phyloP scores from a whole-genome alignment of 2,329 filamentous ascomycete species.

The Lachnellula willkommii region DNA sequence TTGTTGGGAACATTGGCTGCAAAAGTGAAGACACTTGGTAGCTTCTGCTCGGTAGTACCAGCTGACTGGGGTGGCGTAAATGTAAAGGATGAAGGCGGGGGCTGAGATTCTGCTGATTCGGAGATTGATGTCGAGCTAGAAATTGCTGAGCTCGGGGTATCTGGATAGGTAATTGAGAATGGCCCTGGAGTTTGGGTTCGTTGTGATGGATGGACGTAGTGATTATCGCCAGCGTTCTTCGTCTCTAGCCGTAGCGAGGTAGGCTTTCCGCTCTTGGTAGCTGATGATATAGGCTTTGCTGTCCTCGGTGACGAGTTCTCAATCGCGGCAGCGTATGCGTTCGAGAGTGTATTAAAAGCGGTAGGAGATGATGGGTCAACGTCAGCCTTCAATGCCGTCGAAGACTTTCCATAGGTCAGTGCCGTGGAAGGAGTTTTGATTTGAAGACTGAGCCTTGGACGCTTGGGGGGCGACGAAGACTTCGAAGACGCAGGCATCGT shows the following conservation, averaged over 20 bases:
- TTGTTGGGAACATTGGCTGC: slow-evolving; percentile 16
- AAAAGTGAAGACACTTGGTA: slow-evolving; percentile 26
- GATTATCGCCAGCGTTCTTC: slow-evolving; percentile 12
- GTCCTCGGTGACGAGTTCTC: slow-evolving; percentile 50
- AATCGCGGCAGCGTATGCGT: slow-evolving; percentile 58
- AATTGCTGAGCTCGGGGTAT: slow-evolving; percentile 29
- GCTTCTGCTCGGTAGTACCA: slow-evolving; percentile 19
- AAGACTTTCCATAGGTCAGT: slow-evolving; percentile 37
- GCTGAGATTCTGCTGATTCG: slow-evolving; percentile 16
- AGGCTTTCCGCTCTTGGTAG: slow-evolving; percentile 40
- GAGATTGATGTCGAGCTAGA: slow-evolving; percentile 20
- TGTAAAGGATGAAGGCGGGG: slow-evolving; percentile 21
- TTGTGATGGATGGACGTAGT: slow-evolving; percentile 24
- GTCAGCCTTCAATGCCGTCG: slow-evolving; percentile 39
- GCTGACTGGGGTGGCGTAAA: slow-evolving; percentile 33
- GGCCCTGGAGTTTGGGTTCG: slow-evolving; percentile 31
- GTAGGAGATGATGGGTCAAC: slow-evolving; percentile 56
- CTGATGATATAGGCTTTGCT: slow-evolving; percentile 21
- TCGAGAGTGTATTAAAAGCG: slow-evolving; percentile 61
- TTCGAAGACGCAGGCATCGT: slow-evolving; percentile 26
- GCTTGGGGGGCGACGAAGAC: slow-evolving; percentile 27
- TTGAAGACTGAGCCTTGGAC: slow-evolving; percentile 52
- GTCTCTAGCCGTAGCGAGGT: slow-evolving; percentile 30
- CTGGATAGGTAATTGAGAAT: slow-evolving; percentile 30
- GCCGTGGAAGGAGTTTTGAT: slow-evolving; percentile 43